Percentiles rank a stretch among this genome's conserved stretches.
Conservation (phyloP, 208 protist genomes). For the Wallacemonas sp. region DNA sequence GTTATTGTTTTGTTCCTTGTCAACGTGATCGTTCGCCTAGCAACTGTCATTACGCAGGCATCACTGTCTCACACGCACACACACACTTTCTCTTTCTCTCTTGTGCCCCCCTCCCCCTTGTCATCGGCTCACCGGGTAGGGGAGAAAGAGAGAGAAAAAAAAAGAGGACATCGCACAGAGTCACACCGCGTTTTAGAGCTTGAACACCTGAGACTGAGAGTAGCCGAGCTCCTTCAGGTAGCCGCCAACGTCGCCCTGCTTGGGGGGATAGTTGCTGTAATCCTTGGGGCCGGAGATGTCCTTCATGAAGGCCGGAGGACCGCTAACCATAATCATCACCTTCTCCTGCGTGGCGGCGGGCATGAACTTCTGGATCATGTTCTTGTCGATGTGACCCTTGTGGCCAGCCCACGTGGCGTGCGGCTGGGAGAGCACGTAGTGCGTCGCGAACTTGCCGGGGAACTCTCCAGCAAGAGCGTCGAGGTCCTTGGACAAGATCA, state of each 20-base stretch:
- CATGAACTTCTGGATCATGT: slow-evolving; percentile 68
- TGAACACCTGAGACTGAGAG: slow-evolving; percentile 59
- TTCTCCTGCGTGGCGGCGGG: slow-evolving; percentile 44
- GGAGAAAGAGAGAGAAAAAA: slow-evolving; percentile 10
- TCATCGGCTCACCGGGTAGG: not conserved
- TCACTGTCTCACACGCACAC: too few species aligned
- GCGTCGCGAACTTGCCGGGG: slow-evolving; percentile 60
- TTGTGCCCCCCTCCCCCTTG: too few species aligned
- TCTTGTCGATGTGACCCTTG: slow-evolving; percentile 59
- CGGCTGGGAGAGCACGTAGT: slow-evolving; percentile 67
- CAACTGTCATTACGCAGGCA: too few species aligned
- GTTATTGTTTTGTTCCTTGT: too few species aligned
- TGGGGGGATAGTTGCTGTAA: slow-evolving; percentile 42
- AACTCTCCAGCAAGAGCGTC: slow-evolving; percentile 50
- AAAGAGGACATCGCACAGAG: slow-evolving; percentile 1
- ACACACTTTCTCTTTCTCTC: too few species aligned
- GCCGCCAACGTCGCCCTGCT: slow-evolving; percentile 61
- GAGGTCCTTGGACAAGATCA: slow-evolving; percentile 74
- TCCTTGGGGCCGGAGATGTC: slow-evolving; percentile 73
- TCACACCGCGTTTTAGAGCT: too few species aligned
- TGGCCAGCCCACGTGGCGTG: slow-evolving; percentile 52
- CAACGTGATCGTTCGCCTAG: too few species aligned
- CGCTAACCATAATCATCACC: slow-evolving; percentile 59
- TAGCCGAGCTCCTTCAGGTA: slow-evolving; percentile 81
- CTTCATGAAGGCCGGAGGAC: slow-evolving; percentile 81